Evolutionary conservation across 306 rosid genomes (phyloP).

Genomic region (Benincasa hispida): DNA sequence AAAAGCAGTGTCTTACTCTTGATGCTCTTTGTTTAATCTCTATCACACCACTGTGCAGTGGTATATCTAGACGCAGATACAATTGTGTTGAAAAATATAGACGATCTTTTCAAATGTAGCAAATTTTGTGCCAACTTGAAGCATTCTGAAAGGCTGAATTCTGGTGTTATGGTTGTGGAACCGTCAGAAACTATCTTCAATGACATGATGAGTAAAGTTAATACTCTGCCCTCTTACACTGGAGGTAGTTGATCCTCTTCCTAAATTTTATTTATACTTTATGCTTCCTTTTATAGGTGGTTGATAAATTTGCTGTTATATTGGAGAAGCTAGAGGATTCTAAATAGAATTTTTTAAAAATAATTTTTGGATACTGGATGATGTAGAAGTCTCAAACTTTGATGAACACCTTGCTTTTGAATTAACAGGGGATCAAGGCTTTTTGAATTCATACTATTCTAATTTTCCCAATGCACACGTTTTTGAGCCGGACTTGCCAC

Average conservation of each 20-base stretch:
- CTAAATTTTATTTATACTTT: neutral
- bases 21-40: neutral
- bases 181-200: conserved; percentile 68
- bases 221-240: conserved; percentile 63
- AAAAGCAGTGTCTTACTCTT: neutral
- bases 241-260: conserved; percentile 46
- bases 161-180: conserved; percentile 97
- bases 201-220: conserved; percentile 84
- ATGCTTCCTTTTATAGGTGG: neutral
- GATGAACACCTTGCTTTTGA: neutral
- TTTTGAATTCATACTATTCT: conserved; percentile 86
- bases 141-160: conserved; percentile 98
- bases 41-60: conserved; percentile 44
- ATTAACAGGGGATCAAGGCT: conserved; percentile 91
- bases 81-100: conserved; percentile 69
- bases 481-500: conserved; percentile 64
- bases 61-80: conserved; percentile 98
- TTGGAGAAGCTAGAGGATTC: neutral
- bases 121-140: conserved; percentile 95
- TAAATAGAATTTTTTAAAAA: too few relatives aligned
- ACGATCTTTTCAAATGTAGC: conserved; percentile 87
- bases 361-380: neutral
- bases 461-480: conserved; percentile 82
- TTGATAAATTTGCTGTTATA: neutral
- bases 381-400: neutral